Evolutionary conservation across 176 grass and related monocot species (phyloP).

Genomic region (Aegilops tauschii): DNA sequence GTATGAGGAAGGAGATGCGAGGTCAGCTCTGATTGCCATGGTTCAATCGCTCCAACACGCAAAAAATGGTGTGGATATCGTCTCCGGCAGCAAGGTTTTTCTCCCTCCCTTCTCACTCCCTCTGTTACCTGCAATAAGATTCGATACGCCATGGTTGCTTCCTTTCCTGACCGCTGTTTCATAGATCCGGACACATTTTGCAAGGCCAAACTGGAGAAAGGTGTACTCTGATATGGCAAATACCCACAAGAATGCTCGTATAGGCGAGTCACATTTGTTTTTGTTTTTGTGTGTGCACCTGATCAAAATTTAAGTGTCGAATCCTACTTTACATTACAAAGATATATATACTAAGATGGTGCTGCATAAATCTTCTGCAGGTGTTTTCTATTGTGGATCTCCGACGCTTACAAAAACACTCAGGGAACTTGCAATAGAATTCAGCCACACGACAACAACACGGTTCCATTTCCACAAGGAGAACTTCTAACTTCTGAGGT

Average conservation of each 20-base stretch:
- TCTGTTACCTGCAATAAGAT: background rate
- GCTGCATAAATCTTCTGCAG: conserved; percentile 46
- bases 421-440: conserved; percentile 72
- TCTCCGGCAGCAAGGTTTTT: conserved; percentile 80
- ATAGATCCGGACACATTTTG: conserved; percentile 95
- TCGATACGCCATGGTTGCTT: background rate
- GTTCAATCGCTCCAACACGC: conserved; percentile 90
- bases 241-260: conserved; percentile 70
- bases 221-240: conserved; percentile 83
- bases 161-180: background rate
- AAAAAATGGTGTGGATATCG: conserved; percentile 85
- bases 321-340: background rate
- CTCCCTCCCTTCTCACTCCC: background rate
- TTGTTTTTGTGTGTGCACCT: background rate
- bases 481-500: conserved; percentile 93
- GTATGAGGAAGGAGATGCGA: conserved; percentile 98
- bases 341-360: background rate
- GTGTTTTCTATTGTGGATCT: conserved; percentile 96
- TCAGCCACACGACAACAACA: conserved; percentile 84
- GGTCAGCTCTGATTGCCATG: conserved; percentile 91
- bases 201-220: conserved; percentile 98
- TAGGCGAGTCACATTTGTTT: conserved; percentile 45
- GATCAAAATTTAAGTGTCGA: background rate
- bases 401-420: conserved; percentile 73
- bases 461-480: conserved; percentile 99